Evolutionary conservation across 1,284 basidiomycete genomes (phyloP).

Genomic region (Puccinia novopanici): DNA sequence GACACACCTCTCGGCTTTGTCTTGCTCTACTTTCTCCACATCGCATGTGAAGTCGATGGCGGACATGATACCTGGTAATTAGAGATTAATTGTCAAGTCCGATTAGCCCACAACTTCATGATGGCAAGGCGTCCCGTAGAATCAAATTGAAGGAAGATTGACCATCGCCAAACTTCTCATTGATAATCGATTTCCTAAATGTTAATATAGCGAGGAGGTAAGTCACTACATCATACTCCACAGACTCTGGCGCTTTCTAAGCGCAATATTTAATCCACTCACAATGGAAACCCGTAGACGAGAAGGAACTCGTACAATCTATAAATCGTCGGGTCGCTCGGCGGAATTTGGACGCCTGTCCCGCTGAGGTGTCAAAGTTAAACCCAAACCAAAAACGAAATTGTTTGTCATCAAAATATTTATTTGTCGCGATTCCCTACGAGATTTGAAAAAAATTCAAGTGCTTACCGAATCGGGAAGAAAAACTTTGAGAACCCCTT

Average conservation of each 20-base stretch:
- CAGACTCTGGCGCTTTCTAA: too few species aligned
- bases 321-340: slow-evolving; percentile 31
- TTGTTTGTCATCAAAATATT: neutral
- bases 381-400: neutral
- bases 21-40: slow-evolving; percentile 30
- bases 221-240: too few species aligned
- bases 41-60: slow-evolving; percentile 40
- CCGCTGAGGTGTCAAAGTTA: neutral
- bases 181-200: slow-evolving; percentile 33
- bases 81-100: neutral
- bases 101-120: neutral
- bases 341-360: slow-evolving; percentile 4
- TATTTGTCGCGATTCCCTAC: neutral
- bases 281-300: slow-evolving; percentile 38
- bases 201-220: too few species aligned
- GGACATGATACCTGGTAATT: slow-evolving; percentile 33
- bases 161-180: slow-evolving; percentile 46
- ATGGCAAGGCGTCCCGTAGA: too few species aligned
- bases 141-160: neutral
- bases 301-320: slow-evolving; percentile 37
- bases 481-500: slow-evolving; percentile 21
- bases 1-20: slow-evolving; percentile 20
- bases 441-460: neutral
- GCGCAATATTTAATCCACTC: too few species aligned
- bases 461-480: slow-evolving; percentile 32